Percentiles rank a stretch among this genome's conserved stretches.
phyloP scores from a whole-genome alignment of 306 rosid species.

The Quercus suber region DNA sequence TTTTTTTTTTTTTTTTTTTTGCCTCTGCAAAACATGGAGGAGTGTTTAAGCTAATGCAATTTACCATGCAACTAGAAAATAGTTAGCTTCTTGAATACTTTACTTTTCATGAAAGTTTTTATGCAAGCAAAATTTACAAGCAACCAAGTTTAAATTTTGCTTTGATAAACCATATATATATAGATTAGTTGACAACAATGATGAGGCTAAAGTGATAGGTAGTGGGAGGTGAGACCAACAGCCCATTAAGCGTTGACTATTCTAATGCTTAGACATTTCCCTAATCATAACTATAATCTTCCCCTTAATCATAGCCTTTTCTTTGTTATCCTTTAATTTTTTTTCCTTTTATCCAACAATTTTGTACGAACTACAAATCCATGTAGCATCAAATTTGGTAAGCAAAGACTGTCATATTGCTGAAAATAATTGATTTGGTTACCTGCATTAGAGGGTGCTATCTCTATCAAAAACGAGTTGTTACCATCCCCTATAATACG shows the following conservation, averaged over 20 bases:
- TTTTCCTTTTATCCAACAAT: neutral
- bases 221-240: slow-evolving; percentile 62
- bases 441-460: neutral
- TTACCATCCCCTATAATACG: slow-evolving; percentile 4
- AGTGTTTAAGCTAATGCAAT: slow-evolving; percentile 25
- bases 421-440: neutral
- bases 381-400: neutral
- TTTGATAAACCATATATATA: slow-evolving; percentile 25
- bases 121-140: neutral
- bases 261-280: slow-evolving; percentile 27
- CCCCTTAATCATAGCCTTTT: slow-evolving; percentile 12
- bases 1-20: too few species aligned
- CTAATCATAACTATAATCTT: slow-evolving; percentile 34
- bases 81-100: slow-evolving; percentile 23
- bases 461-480: slow-evolving; percentile 1
- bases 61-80: slow-evolving; percentile 37
- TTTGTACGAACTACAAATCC: slow-evolving; percentile 8
- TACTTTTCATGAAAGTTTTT: slow-evolving; percentile 21
- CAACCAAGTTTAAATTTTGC: slow-evolving; percentile 20
- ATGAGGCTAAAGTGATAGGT: slow-evolving; percentile 24
- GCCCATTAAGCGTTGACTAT: slow-evolving; percentile 34
- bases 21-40: neutral
- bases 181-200: slow-evolving; percentile 46
- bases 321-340: neutral
- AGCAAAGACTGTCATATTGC: too few species aligned